These are phyloP conservation scores for Galerina marginata DNA, from an alignment of 768 basidiomycete species.

Conservation along the genomic window DNA sequence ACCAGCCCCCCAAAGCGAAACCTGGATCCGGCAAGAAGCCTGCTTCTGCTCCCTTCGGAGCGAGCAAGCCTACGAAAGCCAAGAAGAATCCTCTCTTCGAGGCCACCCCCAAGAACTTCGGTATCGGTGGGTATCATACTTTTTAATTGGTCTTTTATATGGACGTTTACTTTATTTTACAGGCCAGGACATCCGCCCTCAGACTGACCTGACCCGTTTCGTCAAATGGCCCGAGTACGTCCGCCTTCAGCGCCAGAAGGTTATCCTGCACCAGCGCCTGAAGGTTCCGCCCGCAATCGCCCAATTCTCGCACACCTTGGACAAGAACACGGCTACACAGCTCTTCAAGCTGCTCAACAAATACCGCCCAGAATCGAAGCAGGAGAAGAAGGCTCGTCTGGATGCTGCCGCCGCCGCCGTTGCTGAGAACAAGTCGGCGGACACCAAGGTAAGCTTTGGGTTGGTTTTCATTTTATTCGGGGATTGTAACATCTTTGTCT, in stretches of 20 bases:
- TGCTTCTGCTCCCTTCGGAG: constrained; percentile 83
- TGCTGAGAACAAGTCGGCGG: constrained; percentile 79
- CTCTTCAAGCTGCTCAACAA: constrained; percentile 98
- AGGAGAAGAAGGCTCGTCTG: constrained; percentile 95
- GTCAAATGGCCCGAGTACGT: constrained; percentile 99
- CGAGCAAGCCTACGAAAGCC: constrained; percentile 72
- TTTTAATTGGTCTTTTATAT: neutral
- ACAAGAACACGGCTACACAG: constrained; percentile 99
- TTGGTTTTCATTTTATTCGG: neutral
- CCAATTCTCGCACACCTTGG: constrained; percentile 96
- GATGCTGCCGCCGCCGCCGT: constrained; percentile 78
- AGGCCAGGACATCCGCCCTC: constrained; percentile 95
- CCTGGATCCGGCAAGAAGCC: constrained; percentile 81
- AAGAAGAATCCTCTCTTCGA: constrained; percentile 98
- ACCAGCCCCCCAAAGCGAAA: constrained; percentile 86
- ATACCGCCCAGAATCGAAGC: constrained; percentile 93
- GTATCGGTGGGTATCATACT: constrained; percentile 77
- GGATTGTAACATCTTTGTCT: neutral
- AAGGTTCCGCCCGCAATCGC: constrained; percentile 99
- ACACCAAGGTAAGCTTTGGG: constrained; percentile 44
- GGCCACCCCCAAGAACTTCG: constrained; percentile 88
- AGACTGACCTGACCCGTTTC: constrained; percentile 92
- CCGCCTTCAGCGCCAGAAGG: constrained; percentile 97
- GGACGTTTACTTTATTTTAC: neutral
- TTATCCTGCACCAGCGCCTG: constrained; percentile 95